These are phyloP conservation scores for Tritrichomonas foetus DNA, from an alignment of 208 protist species.

Conservation along the genomic window DNA sequence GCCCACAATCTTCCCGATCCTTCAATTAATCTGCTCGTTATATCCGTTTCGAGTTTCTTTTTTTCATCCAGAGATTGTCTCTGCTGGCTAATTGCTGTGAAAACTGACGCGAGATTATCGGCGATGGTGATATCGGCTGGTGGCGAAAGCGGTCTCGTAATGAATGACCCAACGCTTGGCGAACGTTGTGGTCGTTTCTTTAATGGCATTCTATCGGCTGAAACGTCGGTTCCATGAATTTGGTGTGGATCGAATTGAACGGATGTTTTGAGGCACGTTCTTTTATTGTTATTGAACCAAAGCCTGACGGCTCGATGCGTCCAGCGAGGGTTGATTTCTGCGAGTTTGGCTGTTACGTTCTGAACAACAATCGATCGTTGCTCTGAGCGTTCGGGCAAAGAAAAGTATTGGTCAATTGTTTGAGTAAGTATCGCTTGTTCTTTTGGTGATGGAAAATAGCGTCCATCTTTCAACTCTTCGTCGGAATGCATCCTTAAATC, in stretches of 20 bases:
- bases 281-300: constrained; percentile 34
- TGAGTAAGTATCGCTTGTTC: background rate
- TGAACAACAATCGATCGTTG: background rate
- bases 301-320: background rate
- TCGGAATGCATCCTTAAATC: constrained; percentile 1
- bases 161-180: background rate
- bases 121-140: background rate
- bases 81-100: background rate
- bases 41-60: background rate
- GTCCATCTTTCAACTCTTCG: background rate
- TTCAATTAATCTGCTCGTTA: background rate
- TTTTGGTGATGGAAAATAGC: background rate
- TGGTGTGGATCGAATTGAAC: background rate
- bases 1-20: background rate
- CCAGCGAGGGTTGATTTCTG: background rate
- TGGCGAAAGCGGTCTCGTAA: background rate
- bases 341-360: background rate
- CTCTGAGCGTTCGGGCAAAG: background rate
- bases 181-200: background rate
- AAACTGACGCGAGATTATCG: background rate
- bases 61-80: background rate
- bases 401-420: constrained; percentile 5
- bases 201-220: background rate
- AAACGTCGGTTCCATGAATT: background rate
- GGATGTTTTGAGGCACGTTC: background rate